Evolutionary conservation across 371 early-diverging fungal genomes (phyloP).

Genomic region (Apophysomyces ossiformis): DNA sequence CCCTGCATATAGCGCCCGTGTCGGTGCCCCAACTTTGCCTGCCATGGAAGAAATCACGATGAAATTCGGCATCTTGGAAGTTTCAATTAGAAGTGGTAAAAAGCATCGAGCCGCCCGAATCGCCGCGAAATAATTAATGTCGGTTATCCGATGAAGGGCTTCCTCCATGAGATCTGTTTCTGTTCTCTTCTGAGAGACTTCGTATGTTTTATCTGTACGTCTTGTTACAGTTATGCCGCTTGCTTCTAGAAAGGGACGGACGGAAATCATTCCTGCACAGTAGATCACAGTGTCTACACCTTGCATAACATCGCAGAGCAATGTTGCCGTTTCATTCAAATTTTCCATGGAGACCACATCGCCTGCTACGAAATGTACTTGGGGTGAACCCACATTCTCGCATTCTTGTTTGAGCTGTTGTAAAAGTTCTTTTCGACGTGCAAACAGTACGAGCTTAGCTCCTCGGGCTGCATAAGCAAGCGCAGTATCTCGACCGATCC

Average conservation of each 20-base stretch:
- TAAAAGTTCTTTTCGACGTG: slow-evolving; percentile 64
- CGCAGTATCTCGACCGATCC: slow-evolving; percentile 77
- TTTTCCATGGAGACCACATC: slow-evolving; percentile 40
- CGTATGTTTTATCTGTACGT: slow-evolving; percentile 11
- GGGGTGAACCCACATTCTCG: slow-evolving; percentile 25
- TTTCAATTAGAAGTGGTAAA: slow-evolving; percentile 56
- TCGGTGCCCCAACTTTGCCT: slow-evolving; percentile 81
- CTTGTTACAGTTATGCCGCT: slow-evolving; percentile 35
- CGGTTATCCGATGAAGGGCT: slow-evolving; percentile 53
- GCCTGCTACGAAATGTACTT: slow-evolving; percentile 29
- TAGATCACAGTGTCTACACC: slow-evolving; percentile 70
- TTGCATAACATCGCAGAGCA: slow-evolving; percentile 10
- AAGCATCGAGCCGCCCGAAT: slow-evolving; percentile 63
- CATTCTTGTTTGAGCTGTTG: slow-evolving; percentile 57
- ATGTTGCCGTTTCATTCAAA: slow-evolving; percentile 30
- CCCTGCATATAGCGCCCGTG: slow-evolving; percentile 80
- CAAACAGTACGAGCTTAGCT: slow-evolving; percentile 70
- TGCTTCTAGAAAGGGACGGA: slow-evolving; percentile 59
- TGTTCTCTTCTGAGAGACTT: slow-evolving; percentile 10
- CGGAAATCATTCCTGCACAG: slow-evolving; percentile 75
- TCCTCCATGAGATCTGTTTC: slow-evolving; percentile 17
- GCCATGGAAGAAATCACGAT: slow-evolving; percentile 85
- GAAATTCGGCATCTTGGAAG: slow-evolving; percentile 60
- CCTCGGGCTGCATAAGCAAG: slow-evolving; percentile 74
- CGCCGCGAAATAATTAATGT: slow-evolving; percentile 71